Evolutionary conservation across 164 flowering plant species (phyloP), one percentile per base, ranked within the genome.

Genomic region (Santalum album): DNA sequence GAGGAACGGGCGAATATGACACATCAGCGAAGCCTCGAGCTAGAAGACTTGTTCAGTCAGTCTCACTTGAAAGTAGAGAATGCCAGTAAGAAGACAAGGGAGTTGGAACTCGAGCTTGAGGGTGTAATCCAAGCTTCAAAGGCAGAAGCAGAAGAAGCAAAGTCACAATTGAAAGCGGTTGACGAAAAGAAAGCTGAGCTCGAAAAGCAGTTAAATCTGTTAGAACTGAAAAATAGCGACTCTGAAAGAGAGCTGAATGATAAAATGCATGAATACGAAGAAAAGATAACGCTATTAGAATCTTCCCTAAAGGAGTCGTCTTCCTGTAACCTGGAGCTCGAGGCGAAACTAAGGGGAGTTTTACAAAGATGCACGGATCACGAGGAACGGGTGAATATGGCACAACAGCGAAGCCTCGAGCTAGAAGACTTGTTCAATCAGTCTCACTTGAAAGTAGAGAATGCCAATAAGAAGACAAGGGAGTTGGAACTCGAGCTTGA

Each of bases 401-500:
- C 60, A 24, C 84, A 81, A n/a, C n/a, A n/a, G n/a, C n/a, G n/a
- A n/a, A n/a, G n/a, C n/a, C n/a, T n/a, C n/a, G n/a, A n/a, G n/a
- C n/a, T n/a, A n/a, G n/a, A n/a, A n/a, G n/a, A n/a, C n/a, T n/a
- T n/a, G n/a, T n/a, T n/a, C n/a, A n/a, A n/a, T n/a, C n/a, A n/a
- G n/a, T n/a, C n/a, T n/a, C n/a, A n/a, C n/a, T n/a, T n/a, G n/a
- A n/a, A n/a, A n/a, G n/a, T n/a, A n/a, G n/a, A n/a, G n/a, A n/a
- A n/a, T n/a, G n/a, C n/a, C n/a, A n/a, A n/a, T n/a, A n/a, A n/a
- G n/a, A n/a, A n/a, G n/a, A n/a, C n/a, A n/a, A n/a, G n/a, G n/a
- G n/a, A n/a, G n/a, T n/a, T n/a, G n/a, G n/a, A n/a, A n/a, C n/a
- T 76, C 23, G 84, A 85, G 70, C 83, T 83, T 23, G 87, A 83